These are phyloP conservation scores for Gilbertella persicaria DNA, from an alignment of 371 early-diverging fungal genomes.

Conservation along the genomic window DNA sequence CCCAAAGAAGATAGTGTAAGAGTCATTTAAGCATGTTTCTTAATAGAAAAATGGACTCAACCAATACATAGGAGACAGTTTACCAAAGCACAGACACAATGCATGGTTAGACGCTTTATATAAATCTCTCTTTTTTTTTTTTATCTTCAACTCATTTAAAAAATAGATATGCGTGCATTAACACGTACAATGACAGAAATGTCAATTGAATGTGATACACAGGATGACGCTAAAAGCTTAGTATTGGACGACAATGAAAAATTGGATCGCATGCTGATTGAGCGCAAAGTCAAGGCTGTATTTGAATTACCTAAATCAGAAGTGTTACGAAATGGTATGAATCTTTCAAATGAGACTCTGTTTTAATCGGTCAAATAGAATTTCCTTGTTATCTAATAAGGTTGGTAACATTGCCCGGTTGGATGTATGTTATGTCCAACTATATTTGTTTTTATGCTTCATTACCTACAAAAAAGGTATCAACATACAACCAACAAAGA, in stretches of 20 bases:
- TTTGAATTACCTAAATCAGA: slow-evolving; percentile 23
- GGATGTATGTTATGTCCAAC: slow-evolving; percentile 65
- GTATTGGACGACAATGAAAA: background rate
- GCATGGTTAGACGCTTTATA: too few relatives aligned
- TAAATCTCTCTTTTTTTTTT: background rate
- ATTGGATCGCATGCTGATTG: background rate
- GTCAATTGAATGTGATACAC: slow-evolving; percentile 31
- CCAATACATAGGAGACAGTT: too few relatives aligned
- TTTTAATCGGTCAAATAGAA: slow-evolving; percentile 42
- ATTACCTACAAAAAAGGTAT: slow-evolving; percentile 57
- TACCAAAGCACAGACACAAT: too few relatives aligned
- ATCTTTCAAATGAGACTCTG: background rate
- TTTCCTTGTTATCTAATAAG: slow-evolving; percentile 73
- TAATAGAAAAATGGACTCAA: too few relatives aligned
- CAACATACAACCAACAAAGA: too few relatives aligned
- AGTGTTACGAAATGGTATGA: slow-evolving; percentile 16
- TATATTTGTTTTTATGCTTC: slow-evolving; percentile 72
- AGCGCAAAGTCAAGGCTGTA: slow-evolving; percentile 17
- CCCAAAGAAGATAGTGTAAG: too few relatives aligned
- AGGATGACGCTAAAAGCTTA: background rate
- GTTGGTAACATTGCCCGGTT: slow-evolving; percentile 69
- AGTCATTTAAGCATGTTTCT: too few relatives aligned
- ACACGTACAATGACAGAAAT: slow-evolving; percentile 27
- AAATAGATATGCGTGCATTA: background rate
- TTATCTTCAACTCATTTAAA: background rate